These are phyloP conservation scores for Actinidia polygama DNA, from an alignment of 179 eudicot species.

Conservation along the genomic window DNA sequence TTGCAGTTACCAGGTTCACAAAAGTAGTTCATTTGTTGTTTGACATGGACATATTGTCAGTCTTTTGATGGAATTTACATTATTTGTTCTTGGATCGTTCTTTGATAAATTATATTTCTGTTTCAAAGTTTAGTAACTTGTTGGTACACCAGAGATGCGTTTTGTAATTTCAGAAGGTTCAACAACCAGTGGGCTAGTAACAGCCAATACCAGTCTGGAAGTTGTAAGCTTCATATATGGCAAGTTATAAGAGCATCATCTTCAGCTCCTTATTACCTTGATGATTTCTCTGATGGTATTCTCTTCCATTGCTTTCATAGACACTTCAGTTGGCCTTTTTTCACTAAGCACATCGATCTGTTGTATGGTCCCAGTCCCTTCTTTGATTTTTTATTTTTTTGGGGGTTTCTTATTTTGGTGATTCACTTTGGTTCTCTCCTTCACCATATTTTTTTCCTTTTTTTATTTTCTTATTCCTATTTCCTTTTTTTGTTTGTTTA, in stretches of 20 bases:
- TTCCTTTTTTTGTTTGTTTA: too few species aligned
- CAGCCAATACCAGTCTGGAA: conserved; percentile 66
- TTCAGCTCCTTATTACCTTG: conserved; percentile 98
- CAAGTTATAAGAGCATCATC: conserved; percentile 99
- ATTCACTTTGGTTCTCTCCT: too few species aligned
- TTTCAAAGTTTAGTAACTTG: conserved; percentile 73
- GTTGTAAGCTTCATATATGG: conserved; percentile 96
- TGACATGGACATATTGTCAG: conserved; percentile 10
- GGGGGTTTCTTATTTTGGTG: too few species aligned
- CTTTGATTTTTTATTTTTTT: too few species aligned
- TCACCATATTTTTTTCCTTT: too few species aligned
- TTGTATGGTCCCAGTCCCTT: too few species aligned
- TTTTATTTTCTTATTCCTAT: too few species aligned
- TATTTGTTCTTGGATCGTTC: not conserved
- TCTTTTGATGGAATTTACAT: not conserved
- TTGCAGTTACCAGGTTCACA: conserved; percentile 88
- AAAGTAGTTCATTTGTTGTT: conserved; percentile 15
- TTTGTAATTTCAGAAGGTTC: conserved; percentile 73
- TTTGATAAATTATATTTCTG: conserved; percentile 1
- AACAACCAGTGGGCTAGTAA: conserved; percentile 65
- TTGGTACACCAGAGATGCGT: conserved; percentile 91
- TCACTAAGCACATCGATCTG: too few species aligned
- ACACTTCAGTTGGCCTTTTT: too few species aligned
- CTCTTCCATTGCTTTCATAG: conserved; percentile 15
- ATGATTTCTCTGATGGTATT: conserved; percentile 94